A percentile compares a stretch with the other conserved stretches of the same genome.
Conservation (phyloP, 345 rosid species). For the Hibiscus tridactylites region DNA sequence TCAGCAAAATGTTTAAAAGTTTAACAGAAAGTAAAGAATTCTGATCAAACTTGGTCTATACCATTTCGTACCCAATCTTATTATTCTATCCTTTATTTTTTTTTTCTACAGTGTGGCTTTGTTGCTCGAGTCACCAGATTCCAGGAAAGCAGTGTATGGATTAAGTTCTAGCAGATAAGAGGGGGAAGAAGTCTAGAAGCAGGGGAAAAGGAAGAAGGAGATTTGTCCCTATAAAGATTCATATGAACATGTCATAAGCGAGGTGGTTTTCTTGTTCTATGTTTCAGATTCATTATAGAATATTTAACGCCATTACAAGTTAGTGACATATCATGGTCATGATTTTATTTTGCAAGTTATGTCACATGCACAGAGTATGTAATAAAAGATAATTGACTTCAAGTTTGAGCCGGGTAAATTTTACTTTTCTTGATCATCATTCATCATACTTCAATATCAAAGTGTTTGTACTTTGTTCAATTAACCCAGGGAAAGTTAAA, state of each 20-base stretch:
- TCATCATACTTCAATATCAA: neutral
- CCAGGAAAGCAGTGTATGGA: too few species aligned
- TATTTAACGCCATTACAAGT: neutral
- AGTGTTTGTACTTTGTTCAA: neutral
- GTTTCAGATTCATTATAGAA: neutral
- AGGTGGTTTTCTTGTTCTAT: too few species aligned
- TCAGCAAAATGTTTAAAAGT: constrained; percentile 10
- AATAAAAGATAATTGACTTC: neutral
- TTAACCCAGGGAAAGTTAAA: neutral
- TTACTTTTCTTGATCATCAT: neutral
- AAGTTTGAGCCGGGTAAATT: neutral
- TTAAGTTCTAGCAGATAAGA: too few species aligned
- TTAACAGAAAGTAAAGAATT: neutral
- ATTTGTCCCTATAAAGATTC: too few species aligned
- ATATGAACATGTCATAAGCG: too few species aligned
- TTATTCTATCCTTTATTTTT: too few species aligned
- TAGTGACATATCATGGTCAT: neutral
- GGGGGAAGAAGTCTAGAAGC: too few species aligned
- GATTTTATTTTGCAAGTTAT: neutral
- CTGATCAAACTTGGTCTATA: neutral
- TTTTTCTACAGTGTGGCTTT: too few species aligned
- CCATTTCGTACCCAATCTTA: too few species aligned
- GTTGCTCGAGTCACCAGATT: too few species aligned
- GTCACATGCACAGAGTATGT: neutral
- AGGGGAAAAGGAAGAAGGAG: too few species aligned